Conservation (phyloP, 441 rosid genomes). For the Euphorbia schlechtendalii region DNA sequence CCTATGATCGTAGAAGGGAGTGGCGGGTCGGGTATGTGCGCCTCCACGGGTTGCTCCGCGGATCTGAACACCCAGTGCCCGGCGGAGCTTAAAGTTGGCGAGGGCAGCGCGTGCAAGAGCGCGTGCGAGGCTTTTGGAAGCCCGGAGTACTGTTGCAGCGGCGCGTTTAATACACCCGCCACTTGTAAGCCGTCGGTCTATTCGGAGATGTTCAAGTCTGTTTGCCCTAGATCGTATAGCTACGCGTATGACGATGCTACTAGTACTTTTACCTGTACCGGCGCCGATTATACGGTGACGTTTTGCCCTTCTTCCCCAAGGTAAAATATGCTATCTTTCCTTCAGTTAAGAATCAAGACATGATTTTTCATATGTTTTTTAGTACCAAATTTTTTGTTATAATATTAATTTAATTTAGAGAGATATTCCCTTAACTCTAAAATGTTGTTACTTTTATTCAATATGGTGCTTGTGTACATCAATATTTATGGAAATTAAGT, state of each 20-base stretch:
- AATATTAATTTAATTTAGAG: no score
- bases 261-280: slow-evolving; percentile 76
- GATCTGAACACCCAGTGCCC: slow-evolving; percentile 78
- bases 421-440: no score
- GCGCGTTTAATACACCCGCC: slow-evolving; percentile 64
- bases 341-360: neutral
- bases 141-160: slow-evolving; percentile 78
- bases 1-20: slow-evolving; percentile 71
- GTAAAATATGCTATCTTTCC: slow-evolving; percentile 18
- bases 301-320: slow-evolving; percentile 81
- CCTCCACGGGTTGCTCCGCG: slow-evolving; percentile 57
- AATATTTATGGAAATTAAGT: no score
- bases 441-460: no score
- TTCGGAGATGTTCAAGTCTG: slow-evolving; percentile 64
- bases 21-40: slow-evolving; percentile 77
- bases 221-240: slow-evolving; percentile 84
- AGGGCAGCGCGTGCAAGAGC: slow-evolving; percentile 73
- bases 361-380: neutral
- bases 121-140: slow-evolving; percentile 88
- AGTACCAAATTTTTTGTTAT: no score
- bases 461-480: no score
- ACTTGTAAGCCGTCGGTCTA: slow-evolving; percentile 70
- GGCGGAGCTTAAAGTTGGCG: slow-evolving; percentile 56
- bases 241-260: slow-evolving; percentile 93
- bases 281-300: slow-evolving; percentile 72